Conservation (phyloP, 768 basidiomycete genomes). For the Tylopilus vinaceipallidus region DNA sequence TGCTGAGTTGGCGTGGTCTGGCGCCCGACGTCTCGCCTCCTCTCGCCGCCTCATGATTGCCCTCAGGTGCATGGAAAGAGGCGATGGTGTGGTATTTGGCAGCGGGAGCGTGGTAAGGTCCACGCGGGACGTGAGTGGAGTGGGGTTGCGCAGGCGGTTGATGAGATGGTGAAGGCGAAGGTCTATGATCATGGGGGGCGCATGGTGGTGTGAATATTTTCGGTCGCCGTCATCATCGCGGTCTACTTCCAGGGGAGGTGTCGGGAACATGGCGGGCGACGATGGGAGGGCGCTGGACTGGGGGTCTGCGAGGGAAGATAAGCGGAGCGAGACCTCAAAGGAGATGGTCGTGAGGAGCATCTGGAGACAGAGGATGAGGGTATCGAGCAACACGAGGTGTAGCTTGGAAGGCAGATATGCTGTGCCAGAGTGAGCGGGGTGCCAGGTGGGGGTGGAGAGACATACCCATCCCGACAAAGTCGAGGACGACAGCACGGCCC, state of each 20-base stretch:
- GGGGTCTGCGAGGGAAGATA: conserved; percentile 38
- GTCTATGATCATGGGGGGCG: conserved; percentile 57
- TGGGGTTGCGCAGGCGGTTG: conserved; percentile 55
- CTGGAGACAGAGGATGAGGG: conserved; percentile 66
- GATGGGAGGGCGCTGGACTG: conserved; percentile 37
- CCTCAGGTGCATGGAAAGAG: conserved; percentile 46
- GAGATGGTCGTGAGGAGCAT: conserved; percentile 63
- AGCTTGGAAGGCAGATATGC: conserved; percentile 61
- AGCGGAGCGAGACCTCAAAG: conserved; percentile 53
- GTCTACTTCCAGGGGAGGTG: conserved; percentile 28
- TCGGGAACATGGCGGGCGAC: conserved; percentile 24
- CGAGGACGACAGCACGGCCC: conserved; percentile 65
- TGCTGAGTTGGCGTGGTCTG: conserved; percentile 20
- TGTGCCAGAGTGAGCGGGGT: conserved; percentile 27
- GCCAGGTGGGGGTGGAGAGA: conserved; percentile 6
- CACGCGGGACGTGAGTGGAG: conserved; percentile 34
- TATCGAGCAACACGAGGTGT: conserved; percentile 65
- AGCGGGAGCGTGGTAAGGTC: conserved; percentile 46
- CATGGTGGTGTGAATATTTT: conserved; percentile 23
- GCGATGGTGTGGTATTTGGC: conserved; percentile 58
- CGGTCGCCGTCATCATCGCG: conserved; percentile 11
- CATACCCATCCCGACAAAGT: conserved; percentile 78
- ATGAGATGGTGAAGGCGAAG: conserved; percentile 55
- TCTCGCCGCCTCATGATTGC: conserved; percentile 51
- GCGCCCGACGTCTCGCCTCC: conserved; percentile 37